Evolutionary conservation across 2,329 filamentous ascomycete species (phyloP).

Genomic region (Fusarium veterinarium): DNA sequence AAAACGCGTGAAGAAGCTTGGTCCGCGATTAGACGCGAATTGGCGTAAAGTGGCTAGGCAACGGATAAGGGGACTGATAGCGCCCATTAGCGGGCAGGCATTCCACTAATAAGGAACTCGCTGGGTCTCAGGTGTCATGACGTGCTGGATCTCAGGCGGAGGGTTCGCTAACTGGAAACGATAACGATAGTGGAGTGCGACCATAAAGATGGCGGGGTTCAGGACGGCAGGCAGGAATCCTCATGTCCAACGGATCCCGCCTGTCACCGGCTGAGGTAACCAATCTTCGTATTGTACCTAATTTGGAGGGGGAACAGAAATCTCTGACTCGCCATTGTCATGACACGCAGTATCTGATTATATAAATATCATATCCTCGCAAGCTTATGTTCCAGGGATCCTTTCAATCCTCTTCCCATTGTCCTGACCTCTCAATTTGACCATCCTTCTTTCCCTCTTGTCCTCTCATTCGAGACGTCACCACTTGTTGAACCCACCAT

Average conservation of each 20-base stretch:
- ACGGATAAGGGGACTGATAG: conserved; percentile 19
- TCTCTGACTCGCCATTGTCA: conserved; percentile 17
- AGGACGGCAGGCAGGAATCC: background rate
- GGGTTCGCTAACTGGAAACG: conserved; percentile 11
- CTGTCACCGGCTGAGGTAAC: conserved; percentile 27
- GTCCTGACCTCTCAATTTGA: background rate
- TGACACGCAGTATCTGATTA: background rate
- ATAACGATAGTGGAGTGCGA: background rate
- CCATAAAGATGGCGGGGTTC: conserved; percentile 29
- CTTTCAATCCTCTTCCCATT: background rate
- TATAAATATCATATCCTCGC: background rate
- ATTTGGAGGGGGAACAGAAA: conserved; percentile 25
- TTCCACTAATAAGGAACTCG: background rate
- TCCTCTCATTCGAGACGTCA: conserved; percentile 1
- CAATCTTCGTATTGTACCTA: conserved; percentile 1
- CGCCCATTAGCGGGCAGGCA: background rate
- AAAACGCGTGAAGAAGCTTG: conserved; percentile 39
- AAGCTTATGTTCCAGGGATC: background rate
- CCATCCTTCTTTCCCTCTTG: background rate
- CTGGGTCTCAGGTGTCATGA: conserved; percentile 17
- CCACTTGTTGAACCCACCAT: conserved; percentile 17
- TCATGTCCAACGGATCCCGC: conserved; percentile 35
- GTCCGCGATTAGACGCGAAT: conserved; percentile 35
- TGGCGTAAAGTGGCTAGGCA: conserved; percentile 47
- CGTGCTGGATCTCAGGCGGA: conserved; percentile 34